Base-by-base conservation (phyloP, 148 eudicot genomes). In the Limonium bicolor region DNA sequence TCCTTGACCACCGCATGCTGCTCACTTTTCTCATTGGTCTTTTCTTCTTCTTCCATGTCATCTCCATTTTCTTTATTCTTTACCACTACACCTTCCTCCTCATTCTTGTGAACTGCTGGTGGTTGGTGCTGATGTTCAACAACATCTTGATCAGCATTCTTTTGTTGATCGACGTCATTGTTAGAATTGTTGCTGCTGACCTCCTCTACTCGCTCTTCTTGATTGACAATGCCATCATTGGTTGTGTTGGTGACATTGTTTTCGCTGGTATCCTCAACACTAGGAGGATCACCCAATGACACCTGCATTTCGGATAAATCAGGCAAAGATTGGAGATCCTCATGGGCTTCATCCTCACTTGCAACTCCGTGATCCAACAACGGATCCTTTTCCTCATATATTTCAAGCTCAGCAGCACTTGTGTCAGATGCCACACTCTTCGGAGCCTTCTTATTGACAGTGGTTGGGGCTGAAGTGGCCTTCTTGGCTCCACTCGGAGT, bases 231-330 rank as follows among this genome's bases (percentile, higher is more conserved):
- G 22, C 5, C 5, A 12, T 9, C 15, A 8, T 2, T 29, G 9
- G 33, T 1, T 29, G 33, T 29, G 33, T 7, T 7, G 33, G 2
- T n/a, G 12, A 36, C 16, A 21, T 40, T 27, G 6, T 7, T 5
- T 31, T 45, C 37, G 2, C 31, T 20, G 15, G 41, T 29, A 0
- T 24, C 52, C 59, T 41, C 49, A 1, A 44, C 19, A 3, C 13
- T 41, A 4, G 28, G 4, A 24, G 75, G 70, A 32, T 70, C 75
- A 18, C 63, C 70, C 0, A 70, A 13, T 10, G 37, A 48, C 12
- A 51, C 66, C 13, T 52, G 70, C 70, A 70, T 70, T 50, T 65
- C 75, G 7, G 75, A 65, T 12, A 70, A 64, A 46, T 70, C 75
- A 2, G 70, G 70, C 13, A 70, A 61, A 11, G 71, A 61, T 22